A percentile compares a stretch with the other conserved stretches of the same genome.
phyloP scores from a whole-genome alignment of 78 protist genomes.

The Cavenderia fasciculata region DNA sequence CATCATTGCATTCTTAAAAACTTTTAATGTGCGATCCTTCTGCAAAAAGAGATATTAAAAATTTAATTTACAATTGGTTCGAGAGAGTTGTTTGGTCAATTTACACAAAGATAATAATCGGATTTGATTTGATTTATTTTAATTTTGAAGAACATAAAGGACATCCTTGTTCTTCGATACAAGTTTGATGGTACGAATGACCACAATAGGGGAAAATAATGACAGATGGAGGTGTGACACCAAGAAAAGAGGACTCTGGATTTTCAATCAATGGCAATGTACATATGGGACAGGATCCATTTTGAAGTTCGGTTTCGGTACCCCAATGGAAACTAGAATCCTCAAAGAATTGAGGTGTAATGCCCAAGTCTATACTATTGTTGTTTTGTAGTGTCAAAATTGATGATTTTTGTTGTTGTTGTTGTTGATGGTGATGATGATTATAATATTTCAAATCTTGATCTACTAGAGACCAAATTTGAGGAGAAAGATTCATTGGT shows the following conservation, averaged over 20 bases:
- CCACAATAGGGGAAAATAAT: slow-evolving; percentile 64
- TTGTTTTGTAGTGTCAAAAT: background rate
- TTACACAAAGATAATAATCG: too few species aligned
- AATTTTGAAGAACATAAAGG: slow-evolving; percentile 50
- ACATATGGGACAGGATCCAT: slow-evolving; percentile 60
- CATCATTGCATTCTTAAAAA: too few species aligned
- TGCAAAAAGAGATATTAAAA: too few species aligned
- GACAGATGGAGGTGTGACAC: slow-evolving; percentile 54
- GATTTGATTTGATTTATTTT: background rate
- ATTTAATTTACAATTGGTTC: too few species aligned
- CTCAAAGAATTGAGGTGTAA: slow-evolving; percentile 60
- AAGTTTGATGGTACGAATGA: slow-evolving; percentile 62
- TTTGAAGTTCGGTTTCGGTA: slow-evolving; percentile 45
- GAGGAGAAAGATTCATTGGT: slow-evolving; percentile 65
- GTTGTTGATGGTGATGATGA: background rate
- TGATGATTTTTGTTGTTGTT: slow-evolving; percentile 6
- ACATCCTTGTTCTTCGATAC: slow-evolving; percentile 76
- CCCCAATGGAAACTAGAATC: slow-evolving; percentile 79
- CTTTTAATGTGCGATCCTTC: too few species aligned
- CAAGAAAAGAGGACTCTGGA: slow-evolving; percentile 58
- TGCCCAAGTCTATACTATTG: background rate
- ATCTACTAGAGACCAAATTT: slow-evolving; percentile 29
- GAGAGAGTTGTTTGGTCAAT: too few species aligned
- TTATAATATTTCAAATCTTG: slow-evolving; percentile 4
- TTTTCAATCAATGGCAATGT: slow-evolving; percentile 49